Evolutionary conservation across 139 green algal genomes (phyloP).

Genomic region (Coelastrella sp.): DNA sequence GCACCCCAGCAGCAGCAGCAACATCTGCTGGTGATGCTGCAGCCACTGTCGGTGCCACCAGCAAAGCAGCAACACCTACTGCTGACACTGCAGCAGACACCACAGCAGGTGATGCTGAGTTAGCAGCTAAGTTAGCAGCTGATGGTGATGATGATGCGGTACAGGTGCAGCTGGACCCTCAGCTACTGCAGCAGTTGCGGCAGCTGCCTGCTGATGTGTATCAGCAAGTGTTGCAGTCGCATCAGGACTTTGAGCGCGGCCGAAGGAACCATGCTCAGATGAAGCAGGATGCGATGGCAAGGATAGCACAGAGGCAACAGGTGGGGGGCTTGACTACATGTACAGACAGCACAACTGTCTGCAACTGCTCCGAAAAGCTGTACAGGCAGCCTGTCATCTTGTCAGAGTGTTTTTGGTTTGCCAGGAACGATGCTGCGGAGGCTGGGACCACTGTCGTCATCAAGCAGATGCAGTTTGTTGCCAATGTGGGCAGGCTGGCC

Average conservation of each 20-base stretch:
- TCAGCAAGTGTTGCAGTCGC: constrained; percentile 50
- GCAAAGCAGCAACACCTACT: background rate
- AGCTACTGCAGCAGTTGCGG: background rate
- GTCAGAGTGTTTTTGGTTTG: too few species aligned
- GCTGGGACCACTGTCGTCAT: too few species aligned
- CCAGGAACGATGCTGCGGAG: too few species aligned
- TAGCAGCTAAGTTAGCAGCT: constrained; percentile 8
- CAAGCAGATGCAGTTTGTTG: background rate
- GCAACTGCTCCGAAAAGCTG: too few species aligned
- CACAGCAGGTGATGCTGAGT: background rate
- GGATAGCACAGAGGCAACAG: constrained; percentile 50
- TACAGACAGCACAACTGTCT: too few species aligned
- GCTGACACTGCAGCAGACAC: background rate
- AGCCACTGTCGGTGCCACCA: constrained; percentile 7
- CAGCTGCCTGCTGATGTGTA: constrained; percentile 52
- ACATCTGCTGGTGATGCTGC: background rate
- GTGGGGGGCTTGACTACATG: constrained; percentile 39
- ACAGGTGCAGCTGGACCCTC: constrained; percentile 4
- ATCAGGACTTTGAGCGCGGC: constrained; percentile 27
- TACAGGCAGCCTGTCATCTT: too few species aligned
- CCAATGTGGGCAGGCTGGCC: background rate
- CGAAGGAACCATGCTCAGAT: constrained; percentile 23
- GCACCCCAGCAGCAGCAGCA: background rate
- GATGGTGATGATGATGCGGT: background rate
- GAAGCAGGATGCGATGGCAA: constrained; percentile 35